Evolutionary conservation across 805 yeast species (phyloP).

Genomic region (Ogataea paradorogensis): DNA sequence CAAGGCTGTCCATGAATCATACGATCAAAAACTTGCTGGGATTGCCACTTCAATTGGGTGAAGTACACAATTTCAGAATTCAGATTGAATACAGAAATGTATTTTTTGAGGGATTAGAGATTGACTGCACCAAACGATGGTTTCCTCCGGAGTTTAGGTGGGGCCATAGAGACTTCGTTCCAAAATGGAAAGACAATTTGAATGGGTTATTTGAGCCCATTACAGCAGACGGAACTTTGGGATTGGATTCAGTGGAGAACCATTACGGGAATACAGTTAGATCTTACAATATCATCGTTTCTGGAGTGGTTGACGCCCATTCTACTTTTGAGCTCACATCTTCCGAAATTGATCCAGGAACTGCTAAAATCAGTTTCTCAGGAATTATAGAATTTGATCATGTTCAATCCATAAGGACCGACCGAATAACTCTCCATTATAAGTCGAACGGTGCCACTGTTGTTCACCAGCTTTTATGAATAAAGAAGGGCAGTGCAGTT

Average conservation of each 20-base stretch:
- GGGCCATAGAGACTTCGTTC: conserved; percentile 25
- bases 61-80: conserved; percentile 30
- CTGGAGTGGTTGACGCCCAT: conserved; percentile 30
- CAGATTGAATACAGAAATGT: conserved; percentile 29
- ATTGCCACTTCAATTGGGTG: conserved; percentile 31
- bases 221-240: conserved; percentile 20
- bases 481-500: neutral
- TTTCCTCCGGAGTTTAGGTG: conserved; percentile 25
- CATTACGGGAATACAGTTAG: conserved; percentile 19
- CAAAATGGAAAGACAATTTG: conserved; percentile 25
- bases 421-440: conserved; percentile 26
- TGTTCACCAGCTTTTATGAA: conserved; percentile 26
- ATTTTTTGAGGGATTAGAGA: conserved; percentile 31
- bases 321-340: conserved; percentile 11
- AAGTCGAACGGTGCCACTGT: conserved; percentile 26
- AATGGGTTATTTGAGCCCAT: conserved; percentile 34
- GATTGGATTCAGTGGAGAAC: conserved; percentile 25
- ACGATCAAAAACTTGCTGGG: conserved; percentile 30
- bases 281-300: conserved; percentile 32
- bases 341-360: conserved; percentile 22
- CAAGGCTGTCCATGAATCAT: conserved; percentile 31
- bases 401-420: conserved; percentile 32
- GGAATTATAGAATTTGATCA: conserved; percentile 38
- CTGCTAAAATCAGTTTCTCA: conserved; percentile 31
- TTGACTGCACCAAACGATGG: conserved; percentile 32